A percentile compares a stretch with the other conserved stretches of the same genome.
phyloP scores from a whole-genome alignment of 306 rosid species.

The Pyrus communis region DNA sequence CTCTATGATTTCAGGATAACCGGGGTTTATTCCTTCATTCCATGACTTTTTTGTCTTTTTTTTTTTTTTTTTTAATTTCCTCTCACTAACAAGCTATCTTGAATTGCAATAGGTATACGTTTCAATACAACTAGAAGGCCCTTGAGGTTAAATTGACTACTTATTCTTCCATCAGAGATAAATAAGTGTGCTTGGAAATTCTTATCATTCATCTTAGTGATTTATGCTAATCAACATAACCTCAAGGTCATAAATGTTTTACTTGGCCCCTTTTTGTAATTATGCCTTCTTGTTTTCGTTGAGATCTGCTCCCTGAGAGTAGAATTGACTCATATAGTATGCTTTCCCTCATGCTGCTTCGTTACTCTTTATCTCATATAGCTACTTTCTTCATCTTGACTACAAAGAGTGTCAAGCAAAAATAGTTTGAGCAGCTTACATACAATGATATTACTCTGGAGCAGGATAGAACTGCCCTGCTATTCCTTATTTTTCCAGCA shows the following conservation, averaged over 20 bases:
- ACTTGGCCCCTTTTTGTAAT: neutral
- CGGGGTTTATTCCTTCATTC: neutral
- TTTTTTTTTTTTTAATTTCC: neutral
- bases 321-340: neutral
- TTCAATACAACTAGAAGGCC: neutral
- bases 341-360: neutral
- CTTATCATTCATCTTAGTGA: neutral
- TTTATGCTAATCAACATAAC: neutral
- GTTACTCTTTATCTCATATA: neutral
- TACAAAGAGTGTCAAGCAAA: neutral
- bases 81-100: neutral
- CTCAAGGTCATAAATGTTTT: neutral
- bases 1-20: neutral
- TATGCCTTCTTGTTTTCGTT: neutral
- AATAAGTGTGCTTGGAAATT: neutral
- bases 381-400: neutral
- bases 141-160: neutral
- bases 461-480: constrained; percentile 95
- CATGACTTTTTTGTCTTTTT: neutral
- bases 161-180: neutral
- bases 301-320: neutral
- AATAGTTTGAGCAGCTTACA: constrained; percentile 3
- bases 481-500: constrained; percentile 83
- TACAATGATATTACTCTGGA: constrained; percentile 26
- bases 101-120: neutral